Evolutionary conservation across 129 eudicot genomes (phyloP), one percentile per base, ranked within the genome.

Genomic region (Lactuca saligna): DNA sequence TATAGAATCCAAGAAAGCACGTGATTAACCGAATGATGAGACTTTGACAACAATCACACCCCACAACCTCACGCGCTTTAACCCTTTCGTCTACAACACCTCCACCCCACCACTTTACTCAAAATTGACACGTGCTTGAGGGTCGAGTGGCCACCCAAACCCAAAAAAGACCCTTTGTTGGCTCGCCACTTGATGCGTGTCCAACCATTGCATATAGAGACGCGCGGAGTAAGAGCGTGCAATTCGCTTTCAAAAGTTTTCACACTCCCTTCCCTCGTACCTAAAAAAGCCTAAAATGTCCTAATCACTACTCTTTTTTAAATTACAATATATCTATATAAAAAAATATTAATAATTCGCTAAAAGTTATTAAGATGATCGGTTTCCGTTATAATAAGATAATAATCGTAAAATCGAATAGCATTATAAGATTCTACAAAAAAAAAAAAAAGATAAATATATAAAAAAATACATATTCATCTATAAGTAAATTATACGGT

Each of bases 1-100:
- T 68, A 61, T 38, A 76, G 75, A 76, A 76, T 76, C 80, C 80
- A 76, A 76, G 70, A 69, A 69, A 16, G 59, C 80, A 76, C 80
- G 80, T 68, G 80, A 61, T 60, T 17, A 51, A 61, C 70, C 16
- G 70, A 62, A 37, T 76, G 65, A 61, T 31, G 29, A 14, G 57
- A 53, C 10, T 14, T 53, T 14, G 56, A 66, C 59, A 44, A 12
- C 58, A 58, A 16, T 50, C 8, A 44, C 29, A 0, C 29, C 29
- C 29, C 29, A 25, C 29, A 25, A 13, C 34, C 16, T 20, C 70
- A 76, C 80, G 64, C 75, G 16, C 80, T 16, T 17, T 17, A n/a
- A n/a, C 56, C 3, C 50, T 12, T 64, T 63, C 75, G 61, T 75
- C 14, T 15, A 12, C 14, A 33, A 20, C 61, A 49, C 79, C 5